Evolutionary conservation across 495 filamentous ascomycete species (phyloP).

Genomic region (Pyrenopolyporus hunteri): DNA sequence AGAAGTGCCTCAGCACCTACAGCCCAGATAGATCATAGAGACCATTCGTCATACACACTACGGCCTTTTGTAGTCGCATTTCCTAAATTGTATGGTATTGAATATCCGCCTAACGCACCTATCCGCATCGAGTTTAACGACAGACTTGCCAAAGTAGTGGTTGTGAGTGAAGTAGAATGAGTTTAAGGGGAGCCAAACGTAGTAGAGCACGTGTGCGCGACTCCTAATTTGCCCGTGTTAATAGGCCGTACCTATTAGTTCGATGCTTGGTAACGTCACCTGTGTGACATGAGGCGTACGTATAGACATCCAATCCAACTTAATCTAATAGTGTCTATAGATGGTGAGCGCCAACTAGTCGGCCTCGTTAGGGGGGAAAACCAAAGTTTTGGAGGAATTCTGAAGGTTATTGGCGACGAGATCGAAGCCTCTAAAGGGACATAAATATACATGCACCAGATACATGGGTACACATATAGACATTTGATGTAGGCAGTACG

Average conservation of each 20-base stretch:
- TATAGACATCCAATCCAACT: neutral
- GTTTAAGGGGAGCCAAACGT: neutral
- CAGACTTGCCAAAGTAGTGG: too few relatives aligned
- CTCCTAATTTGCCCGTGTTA: neutral
- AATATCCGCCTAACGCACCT: too few relatives aligned
- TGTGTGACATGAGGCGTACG: conserved; percentile 22
- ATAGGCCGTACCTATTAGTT: neutral
- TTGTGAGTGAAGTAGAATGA: neutral
- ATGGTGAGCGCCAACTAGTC: too few relatives aligned
- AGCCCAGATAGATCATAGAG: conserved; percentile 33
- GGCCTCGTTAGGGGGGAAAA: too few relatives aligned
- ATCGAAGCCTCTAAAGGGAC: too few relatives aligned
- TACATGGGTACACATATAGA: too few relatives aligned
- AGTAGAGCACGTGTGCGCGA: neutral
- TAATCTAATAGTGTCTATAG: neutral
- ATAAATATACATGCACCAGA: too few relatives aligned
- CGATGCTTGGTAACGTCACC: conserved; percentile 9
- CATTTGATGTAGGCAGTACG: too few relatives aligned
- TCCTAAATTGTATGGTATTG: neutral
- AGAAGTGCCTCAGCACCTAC: conserved; percentile 13
- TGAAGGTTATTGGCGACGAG: too few relatives aligned
- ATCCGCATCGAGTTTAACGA: too few relatives aligned
- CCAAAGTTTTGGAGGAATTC: too few relatives aligned
- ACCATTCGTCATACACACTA: conserved; percentile 4
- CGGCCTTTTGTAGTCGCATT: neutral